These are phyloP conservation scores for Zoysia japonica DNA, from an alignment of 176 grass and related monocot genomes.

Conservation along the genomic window DNA sequence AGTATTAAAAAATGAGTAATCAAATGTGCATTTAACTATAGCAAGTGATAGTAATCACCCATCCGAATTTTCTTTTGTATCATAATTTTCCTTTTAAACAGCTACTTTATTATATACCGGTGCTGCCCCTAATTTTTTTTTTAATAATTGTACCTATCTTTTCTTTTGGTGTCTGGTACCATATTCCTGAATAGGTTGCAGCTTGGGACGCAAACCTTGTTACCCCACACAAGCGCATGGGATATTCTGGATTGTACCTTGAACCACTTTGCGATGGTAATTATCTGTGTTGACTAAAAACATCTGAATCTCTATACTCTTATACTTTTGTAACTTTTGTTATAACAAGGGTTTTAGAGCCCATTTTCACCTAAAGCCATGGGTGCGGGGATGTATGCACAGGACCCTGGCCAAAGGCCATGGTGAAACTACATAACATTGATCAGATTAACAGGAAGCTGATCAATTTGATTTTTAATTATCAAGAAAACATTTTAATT, in stretches of 20 bases:
- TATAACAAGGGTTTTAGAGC: constrained; percentile 17
- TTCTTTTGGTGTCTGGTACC: constrained; percentile 29
- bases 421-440: constrained; percentile 23
- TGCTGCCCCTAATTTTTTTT: constrained; percentile 11
- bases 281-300: constrained; percentile 35
- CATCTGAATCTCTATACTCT: neutral
- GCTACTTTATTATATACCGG: constrained; percentile 10
- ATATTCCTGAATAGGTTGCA: constrained; percentile 60
- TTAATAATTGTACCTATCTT: neutral
- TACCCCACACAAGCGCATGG: constrained; percentile 95
- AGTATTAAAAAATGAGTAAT: constrained; percentile 8
- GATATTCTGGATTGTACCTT: constrained; percentile 67
- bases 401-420: constrained; percentile 11
- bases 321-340: neutral
- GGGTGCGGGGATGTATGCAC: neutral
- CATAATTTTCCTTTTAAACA: constrained; percentile 16
- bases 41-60: constrained; percentile 6
- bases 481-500: neutral
- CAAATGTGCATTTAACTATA: constrained; percentile 21
- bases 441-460: neutral
- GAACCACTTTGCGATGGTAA: constrained; percentile 92
- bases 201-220: constrained; percentile 97
- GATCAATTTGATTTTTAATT: neutral
- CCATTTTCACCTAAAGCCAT: neutral
- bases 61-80: neutral